Evolutionary conservation across 768 basidiomycete genomes (phyloP), one percentile per base, ranked within the genome.

Genomic region (Trametes maxima): DNA sequence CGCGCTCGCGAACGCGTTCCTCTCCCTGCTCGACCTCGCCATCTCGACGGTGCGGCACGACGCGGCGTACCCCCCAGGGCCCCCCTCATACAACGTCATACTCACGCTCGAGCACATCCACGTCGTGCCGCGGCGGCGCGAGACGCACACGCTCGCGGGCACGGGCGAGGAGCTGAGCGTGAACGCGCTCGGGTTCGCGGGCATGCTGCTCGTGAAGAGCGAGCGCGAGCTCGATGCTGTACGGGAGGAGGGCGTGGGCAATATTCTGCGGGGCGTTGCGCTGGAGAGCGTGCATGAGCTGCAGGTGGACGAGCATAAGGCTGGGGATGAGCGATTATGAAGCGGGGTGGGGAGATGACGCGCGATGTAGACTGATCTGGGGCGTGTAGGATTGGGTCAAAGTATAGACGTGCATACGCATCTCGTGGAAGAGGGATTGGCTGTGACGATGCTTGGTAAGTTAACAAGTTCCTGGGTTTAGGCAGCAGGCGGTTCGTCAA

Each of bases 181-280:
- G 44, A 97, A 98, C 73, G 82, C 95, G 46, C 80, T 97, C 49
- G 95, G 92, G 14, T 97, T 89, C 71, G 90, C 93, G 7, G 95
- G 95, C 1, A 85, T 92, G 87, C 67, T 97, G 62, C 82, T 97
- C 56, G 93, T 92, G 24, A 93, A 90, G 78, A 93, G 89, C 64
- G 84, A 89, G 55, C 80, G 80, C 19, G 93, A 95, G 75, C 72
- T 93, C 51, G 84, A 86, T 57, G 82, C 80, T 2, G 81, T 97
- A 43, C 84, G 84, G 72, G 73, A 76, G 59, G 86, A 88, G 72
- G 82, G 85, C 1, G 75, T 90, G 25, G 77, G 79, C 8, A 84
- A 78, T 59, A 87, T 95, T 36, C 70, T 95, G 64, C 74, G 78
- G 50, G 80, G 76, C 19, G 89, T 93, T 10, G 90, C 81, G 24